These are phyloP conservation scores for Bombardia bombarda DNA, from an alignment of 495 filamentous ascomycete genomes.

Conservation along the genomic window DNA sequence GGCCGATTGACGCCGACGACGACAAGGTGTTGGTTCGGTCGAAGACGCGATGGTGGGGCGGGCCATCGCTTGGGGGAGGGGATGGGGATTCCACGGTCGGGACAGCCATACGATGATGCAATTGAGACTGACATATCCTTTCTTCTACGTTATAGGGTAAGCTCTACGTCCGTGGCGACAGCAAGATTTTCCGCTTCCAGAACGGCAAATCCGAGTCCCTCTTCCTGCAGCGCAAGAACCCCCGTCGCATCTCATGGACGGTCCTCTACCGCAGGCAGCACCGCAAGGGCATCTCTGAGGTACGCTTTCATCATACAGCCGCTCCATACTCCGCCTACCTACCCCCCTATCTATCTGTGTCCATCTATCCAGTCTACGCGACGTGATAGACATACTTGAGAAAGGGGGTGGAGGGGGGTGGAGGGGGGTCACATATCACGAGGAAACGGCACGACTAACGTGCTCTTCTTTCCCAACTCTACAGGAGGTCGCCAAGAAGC, in stretches of 20 bases:
- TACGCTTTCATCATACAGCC: conserved; percentile 38
- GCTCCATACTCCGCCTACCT: neutral
- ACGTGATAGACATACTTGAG: too few species aligned
- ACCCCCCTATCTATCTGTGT: neutral
- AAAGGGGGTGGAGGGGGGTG: too few species aligned
- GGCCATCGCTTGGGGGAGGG: too few species aligned
- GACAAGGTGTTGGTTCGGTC: neutral
- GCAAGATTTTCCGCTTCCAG: conserved; percentile 99
- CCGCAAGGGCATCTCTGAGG: conserved; percentile 99
- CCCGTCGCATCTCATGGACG: conserved; percentile 97
- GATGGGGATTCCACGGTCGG: too few species aligned
- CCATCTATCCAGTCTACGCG: too few species aligned
- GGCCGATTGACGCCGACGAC: neutral
- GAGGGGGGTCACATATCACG: too few species aligned
- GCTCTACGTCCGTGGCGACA: conserved; percentile 97
- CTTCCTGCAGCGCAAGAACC: conserved; percentile 99
- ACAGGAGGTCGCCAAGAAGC: conserved; percentile 99
- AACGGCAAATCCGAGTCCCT: conserved; percentile 99
- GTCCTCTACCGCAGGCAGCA: conserved; percentile 95
- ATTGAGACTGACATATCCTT: too few species aligned
- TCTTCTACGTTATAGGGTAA: conserved; percentile 62
- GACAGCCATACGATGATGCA: too few species aligned
- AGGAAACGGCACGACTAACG: too few species aligned
- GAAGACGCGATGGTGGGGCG: too few species aligned
- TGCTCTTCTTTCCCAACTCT: too few species aligned